Evolutionary conservation across 2,329 filamentous ascomycete species (phyloP).

Genomic region (Arthroderma sp.): DNA sequence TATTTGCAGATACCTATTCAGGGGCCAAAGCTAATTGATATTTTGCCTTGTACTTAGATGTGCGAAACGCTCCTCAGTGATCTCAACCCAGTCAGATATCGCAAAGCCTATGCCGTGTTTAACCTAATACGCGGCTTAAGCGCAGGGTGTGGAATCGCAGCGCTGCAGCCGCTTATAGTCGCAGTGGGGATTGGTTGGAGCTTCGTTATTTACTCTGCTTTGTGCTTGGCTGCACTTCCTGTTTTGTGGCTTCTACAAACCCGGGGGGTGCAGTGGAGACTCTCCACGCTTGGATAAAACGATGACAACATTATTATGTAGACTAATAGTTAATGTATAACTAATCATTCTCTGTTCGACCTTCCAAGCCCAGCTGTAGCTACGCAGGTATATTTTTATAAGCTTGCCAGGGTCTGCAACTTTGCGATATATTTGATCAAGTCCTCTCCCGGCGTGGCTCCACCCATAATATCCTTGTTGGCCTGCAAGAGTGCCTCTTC

Average conservation of each 20-base stretch:
- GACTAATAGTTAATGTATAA: too few relatives aligned
- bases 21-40: background rate
- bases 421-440: too few relatives aligned
- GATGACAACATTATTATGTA: too few relatives aligned
- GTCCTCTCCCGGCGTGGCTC: too few relatives aligned
- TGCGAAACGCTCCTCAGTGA: constrained; percentile 1
- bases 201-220: constrained; percentile 3
- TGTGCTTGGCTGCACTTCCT: constrained; percentile 1
- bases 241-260: constrained; percentile 4
- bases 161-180: constrained; percentile 1
- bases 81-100: constrained; percentile 1
- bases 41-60: background rate
- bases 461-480: too few relatives aligned
- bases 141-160: background rate
- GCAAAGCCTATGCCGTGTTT: constrained; percentile 1
- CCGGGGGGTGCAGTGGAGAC: constrained; percentile 5
- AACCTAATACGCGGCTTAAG: constrained; percentile 1
- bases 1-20: background rate
- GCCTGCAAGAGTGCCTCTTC: constrained; percentile 28
- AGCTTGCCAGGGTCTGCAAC: too few relatives aligned
- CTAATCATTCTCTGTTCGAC: too few relatives aligned
- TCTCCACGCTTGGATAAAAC: background rate
- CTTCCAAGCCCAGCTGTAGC: too few relatives aligned
- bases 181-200: constrained; percentile 1
- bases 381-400: too few relatives aligned